Evolutionary conservation across 768 basidiomycete species (phyloP).

Genomic region (Lyophyllum semitale): DNA sequence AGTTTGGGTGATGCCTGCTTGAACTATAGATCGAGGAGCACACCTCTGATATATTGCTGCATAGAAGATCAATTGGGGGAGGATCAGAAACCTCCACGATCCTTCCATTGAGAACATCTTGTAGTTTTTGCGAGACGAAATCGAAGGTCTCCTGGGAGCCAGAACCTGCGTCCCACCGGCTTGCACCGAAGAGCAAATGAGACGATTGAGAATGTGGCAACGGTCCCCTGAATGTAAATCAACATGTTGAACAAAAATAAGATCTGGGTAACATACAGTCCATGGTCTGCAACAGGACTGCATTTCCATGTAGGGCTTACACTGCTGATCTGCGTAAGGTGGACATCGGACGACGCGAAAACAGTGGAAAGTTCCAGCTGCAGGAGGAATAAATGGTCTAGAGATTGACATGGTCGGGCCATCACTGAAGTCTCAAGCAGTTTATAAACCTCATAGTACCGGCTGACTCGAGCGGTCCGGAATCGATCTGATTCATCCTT

Average conservation of each 20-base stretch:
- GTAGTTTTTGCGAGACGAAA: conserved; percentile 55
- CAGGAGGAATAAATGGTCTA: conserved; percentile 52
- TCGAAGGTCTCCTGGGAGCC: conserved; percentile 43
- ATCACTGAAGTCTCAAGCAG: conserved; percentile 55
- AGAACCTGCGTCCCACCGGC: conserved; percentile 34
- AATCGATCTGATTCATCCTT: conserved; percentile 55
- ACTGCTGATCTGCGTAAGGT: conserved; percentile 58
- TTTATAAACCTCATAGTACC: conserved; percentile 59
- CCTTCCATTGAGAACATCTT: conserved; percentile 50
- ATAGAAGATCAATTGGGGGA: conserved; percentile 55
- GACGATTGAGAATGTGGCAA: conserved; percentile 52
- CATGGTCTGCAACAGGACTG: conserved; percentile 32
- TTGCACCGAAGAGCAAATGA: conserved; percentile 44
- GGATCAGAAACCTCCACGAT: conserved; percentile 42
- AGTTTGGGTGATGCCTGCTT: conserved; percentile 6
- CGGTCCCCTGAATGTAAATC: conserved; percentile 32
- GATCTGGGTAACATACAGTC: conserved; percentile 42
- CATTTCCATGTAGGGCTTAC: conserved; percentile 75
- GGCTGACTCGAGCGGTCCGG: conserved; percentile 55
- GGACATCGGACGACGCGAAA: conserved; percentile 38
- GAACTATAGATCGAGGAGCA: conserved; percentile 5
- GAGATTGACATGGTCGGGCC: conserved; percentile 51
- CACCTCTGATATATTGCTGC: conserved; percentile 51
- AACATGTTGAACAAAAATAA: conserved; percentile 10
- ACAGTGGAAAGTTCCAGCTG: conserved; percentile 60